phyloP scores from a whole-genome alignment of 208 protist species.

The Trypanosoma congolense region DNA sequence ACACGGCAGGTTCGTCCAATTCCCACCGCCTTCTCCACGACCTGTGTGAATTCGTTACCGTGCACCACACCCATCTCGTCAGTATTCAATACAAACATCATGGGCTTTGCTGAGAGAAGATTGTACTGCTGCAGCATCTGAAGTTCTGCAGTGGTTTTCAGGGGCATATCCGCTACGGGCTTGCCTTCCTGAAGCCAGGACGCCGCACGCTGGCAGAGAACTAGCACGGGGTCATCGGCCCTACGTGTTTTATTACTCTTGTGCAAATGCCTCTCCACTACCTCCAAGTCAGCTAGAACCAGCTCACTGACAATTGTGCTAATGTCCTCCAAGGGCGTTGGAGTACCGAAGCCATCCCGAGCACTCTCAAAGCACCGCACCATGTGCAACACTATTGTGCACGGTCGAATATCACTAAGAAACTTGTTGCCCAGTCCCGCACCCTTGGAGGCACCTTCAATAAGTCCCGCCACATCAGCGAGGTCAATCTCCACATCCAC shows the following conservation, averaged over 20 bases:
- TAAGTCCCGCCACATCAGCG: slow-evolving; percentile 86
- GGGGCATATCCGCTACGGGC: slow-evolving; percentile 28
- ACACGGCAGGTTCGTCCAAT: slow-evolving; percentile 54
- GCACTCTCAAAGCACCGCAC: slow-evolving; percentile 86
- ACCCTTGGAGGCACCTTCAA: slow-evolving; percentile 80
- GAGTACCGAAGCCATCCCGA: slow-evolving; percentile 75
- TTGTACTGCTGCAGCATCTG: slow-evolving; percentile 46
- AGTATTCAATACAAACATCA: slow-evolving; percentile 85
- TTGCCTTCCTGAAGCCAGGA: slow-evolving; percentile 48
- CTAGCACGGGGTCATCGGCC: slow-evolving; percentile 28
- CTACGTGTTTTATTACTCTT: slow-evolving; percentile 48
- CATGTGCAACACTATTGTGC: slow-evolving; percentile 78
- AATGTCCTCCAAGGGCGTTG: slow-evolving; percentile 77
- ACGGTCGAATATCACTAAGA: slow-evolving; percentile 77
- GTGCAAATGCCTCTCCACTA: slow-evolving; percentile 54
- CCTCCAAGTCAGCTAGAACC: slow-evolving; percentile 73
- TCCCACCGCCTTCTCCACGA: slow-evolving; percentile 60
- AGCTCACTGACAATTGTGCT: slow-evolving; percentile 71
- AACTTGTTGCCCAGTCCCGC: slow-evolving; percentile 88
- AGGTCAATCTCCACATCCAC: slow-evolving; percentile 83
- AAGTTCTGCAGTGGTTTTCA: slow-evolving; percentile 25
- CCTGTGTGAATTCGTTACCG: slow-evolving; percentile 48
- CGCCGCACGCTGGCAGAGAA: slow-evolving; percentile 39
- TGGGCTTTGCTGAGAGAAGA: slow-evolving; percentile 75
- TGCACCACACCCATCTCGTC: slow-evolving; percentile 49